Base-by-base conservation (phyloP, 2,329 filamentous ascomycete species). In the Nemania abortiva region DNA sequence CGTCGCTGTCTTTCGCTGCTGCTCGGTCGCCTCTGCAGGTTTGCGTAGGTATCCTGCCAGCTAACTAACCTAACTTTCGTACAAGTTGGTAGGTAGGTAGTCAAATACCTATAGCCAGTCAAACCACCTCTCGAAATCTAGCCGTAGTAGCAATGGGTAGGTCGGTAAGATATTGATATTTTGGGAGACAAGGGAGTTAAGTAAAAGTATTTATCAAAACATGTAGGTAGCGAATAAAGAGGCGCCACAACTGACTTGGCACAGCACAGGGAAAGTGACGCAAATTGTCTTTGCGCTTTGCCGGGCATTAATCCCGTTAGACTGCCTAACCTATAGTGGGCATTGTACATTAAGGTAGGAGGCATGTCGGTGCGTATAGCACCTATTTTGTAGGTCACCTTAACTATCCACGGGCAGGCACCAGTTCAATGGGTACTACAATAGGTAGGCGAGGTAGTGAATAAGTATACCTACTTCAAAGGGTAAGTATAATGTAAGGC, bases 161-260 rank as follows among this genome's bases (percentile, higher is more conserved):
- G 24, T 29, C 18, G 20, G 49, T 22, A 27, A 52, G 49, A 7
- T 6, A 27, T 27, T 29, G 29, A 34, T 55, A 27, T 39, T 34
- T 34, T 34, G 52, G 37, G 39, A 63, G 27, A 18, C 22, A 47
- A n/a, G 60, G 52, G 42, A 47, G 42, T 47, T 45, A 7, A 47
- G n/a, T 6, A n/a, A 42, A 22, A 13, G n/a, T 56, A 56, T 55
- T 47, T 55, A 56, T 63, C n/a, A 15, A 37, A 37, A 37, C 4
- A 34, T 20, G 50, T 55, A 49, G 15, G 49, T 13, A 62, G 37
- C 63, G 62, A 66, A 66, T 66, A 50, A 27, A 62, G 45, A n/a
- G 45, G 47, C 59, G 63, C 66, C 58, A 63, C 66, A 66, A 63
- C 47, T 55, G 2, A 47, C 66, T 66, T 69, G 58, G 63, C 63